A percentile compares a stretch with the other conserved stretches of the same genome.
Evolutionary conservation across 2,329 filamentous ascomycete species (phyloP).

Genomic region (Paecilomyces sp.): DNA sequence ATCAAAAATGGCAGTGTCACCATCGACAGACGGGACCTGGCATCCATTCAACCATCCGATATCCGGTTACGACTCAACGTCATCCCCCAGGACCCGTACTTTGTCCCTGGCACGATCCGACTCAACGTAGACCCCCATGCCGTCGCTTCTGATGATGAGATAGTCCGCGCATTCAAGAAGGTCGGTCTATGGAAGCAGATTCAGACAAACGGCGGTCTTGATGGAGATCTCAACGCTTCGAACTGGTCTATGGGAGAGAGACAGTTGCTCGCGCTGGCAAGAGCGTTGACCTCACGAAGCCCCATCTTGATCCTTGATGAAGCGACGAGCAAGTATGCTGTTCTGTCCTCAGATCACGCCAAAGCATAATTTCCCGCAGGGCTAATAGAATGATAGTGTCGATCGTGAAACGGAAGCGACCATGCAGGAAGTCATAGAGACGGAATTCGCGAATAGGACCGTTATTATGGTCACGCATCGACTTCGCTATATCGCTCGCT

Average conservation of each 20-base stretch:
- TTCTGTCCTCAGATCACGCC: no score
- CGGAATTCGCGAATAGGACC: neutral
- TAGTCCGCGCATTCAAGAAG: neutral
- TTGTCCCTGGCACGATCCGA: neutral
- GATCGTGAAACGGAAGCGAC: neutral
- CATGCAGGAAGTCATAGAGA: neutral
- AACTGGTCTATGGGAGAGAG: conserved; percentile 61
- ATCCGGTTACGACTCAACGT: neutral
- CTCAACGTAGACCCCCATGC: neutral
- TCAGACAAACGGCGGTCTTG: neutral
- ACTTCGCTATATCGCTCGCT: neutral
- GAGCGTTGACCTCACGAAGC: conserved; percentile 47
- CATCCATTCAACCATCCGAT: neutral
- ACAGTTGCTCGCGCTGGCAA: conserved; percentile 65
- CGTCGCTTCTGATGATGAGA: neutral
- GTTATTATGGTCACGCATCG: neutral
- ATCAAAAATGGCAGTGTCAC: neutral
- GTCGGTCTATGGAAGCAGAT: neutral
- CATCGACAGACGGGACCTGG: neutral
- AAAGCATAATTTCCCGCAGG: no score
- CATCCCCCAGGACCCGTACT: neutral
- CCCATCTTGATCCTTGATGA: conserved; percentile 17
- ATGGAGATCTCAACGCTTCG: neutral
- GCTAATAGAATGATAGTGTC: neutral
- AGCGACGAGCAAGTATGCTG: conserved; percentile 13